Conservation (phyloP, 2,329 filamentous ascomycete genomes). For the Ophiostoma himal-ulmi region DNA sequence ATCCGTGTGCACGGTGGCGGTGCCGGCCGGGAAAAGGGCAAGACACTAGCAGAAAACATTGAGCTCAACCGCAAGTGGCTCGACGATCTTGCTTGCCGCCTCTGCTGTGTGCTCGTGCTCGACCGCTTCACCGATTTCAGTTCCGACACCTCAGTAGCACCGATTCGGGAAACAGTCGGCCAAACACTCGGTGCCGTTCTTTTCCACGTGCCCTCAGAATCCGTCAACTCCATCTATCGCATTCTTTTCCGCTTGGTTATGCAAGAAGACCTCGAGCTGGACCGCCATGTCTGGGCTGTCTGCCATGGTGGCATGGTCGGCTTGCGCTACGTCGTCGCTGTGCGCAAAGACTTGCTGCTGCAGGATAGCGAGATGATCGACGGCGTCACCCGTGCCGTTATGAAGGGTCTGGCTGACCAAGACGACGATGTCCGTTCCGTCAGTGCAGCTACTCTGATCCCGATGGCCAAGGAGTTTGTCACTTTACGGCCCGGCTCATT, state of each 20-base stretch:
- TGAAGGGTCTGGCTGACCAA: constrained; percentile 83
- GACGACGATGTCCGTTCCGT: constrained; percentile 97
- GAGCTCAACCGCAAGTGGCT: constrained; percentile 76
- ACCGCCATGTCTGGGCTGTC: constrained; percentile 79
- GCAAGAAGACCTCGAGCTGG: constrained; percentile 72
- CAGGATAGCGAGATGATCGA: constrained; percentile 82
- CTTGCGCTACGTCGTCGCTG: constrained; percentile 87
- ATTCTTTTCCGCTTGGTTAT: constrained; percentile 87
- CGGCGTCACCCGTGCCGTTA: constrained; percentile 84
- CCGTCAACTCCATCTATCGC: constrained; percentile 77
- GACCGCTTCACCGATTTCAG: constrained; percentile 98
- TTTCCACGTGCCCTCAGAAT: constrained; percentile 70
- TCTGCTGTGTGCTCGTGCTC: constrained; percentile 94
- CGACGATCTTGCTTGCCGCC: constrained; percentile 87
- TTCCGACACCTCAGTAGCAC: constrained; percentile 92
- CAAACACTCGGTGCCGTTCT: constrained; percentile 87
- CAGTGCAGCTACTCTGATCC: constrained; percentile 93
- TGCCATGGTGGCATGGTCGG: constrained; percentile 98
- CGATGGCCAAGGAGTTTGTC: constrained; percentile 93
- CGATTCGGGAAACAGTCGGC: constrained; percentile 90
- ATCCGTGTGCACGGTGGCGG: constrained; percentile 85
- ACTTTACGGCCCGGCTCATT: constrained; percentile 72
- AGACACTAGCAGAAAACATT: constrained; percentile 69
- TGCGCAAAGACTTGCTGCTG: constrained; percentile 85
- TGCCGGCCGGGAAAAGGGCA: constrained; percentile 70